Conservation (phyloP, 805 yeast species). For the Kuraishia cidri region DNA sequence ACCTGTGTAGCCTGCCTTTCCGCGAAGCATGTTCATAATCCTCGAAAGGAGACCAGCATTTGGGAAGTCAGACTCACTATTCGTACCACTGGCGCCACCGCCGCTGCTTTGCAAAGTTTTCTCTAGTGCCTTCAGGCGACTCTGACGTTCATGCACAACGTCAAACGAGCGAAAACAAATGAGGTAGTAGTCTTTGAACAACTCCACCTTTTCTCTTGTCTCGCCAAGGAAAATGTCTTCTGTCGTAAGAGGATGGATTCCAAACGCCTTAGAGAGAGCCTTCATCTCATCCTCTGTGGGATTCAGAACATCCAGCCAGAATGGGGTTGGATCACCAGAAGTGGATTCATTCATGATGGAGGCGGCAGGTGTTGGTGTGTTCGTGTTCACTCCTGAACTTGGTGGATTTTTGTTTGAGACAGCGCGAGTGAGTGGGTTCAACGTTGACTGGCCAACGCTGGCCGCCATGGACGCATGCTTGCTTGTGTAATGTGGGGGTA, state of each 20-base stretch:
- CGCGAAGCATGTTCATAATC: neutral
- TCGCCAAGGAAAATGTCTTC: slow-evolving; percentile 93
- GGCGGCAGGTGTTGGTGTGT: slow-evolving; percentile 13
- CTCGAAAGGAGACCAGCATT: neutral
- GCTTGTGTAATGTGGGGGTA: slow-evolving; percentile 26
- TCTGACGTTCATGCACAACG: slow-evolving; percentile 65
- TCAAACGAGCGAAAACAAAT: slow-evolving; percentile 85
- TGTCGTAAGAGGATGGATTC: slow-evolving; percentile 92
- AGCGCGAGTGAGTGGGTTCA: neutral
- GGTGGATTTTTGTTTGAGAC: neutral
- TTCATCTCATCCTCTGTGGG: slow-evolving; percentile 98
- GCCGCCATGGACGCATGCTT: neutral
- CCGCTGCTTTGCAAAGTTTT: neutral
- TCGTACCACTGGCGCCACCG: neutral
- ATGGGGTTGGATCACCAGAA: slow-evolving; percentile 36
- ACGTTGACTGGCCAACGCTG: neutral
- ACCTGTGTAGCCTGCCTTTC: neutral
- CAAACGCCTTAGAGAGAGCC: slow-evolving; percentile 80
- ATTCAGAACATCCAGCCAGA: slow-evolving; percentile 89
- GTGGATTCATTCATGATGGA: slow-evolving; percentile 11
- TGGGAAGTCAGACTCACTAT: neutral
- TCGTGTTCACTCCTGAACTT: neutral
- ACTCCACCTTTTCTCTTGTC: slow-evolving; percentile 89
- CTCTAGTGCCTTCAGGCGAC: neutral
- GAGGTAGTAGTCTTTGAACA: slow-evolving; percentile 84